Base-by-base conservation (phyloP, 2,329 filamentous ascomycete species). In the Drechslerella stenobrocha region DNA sequence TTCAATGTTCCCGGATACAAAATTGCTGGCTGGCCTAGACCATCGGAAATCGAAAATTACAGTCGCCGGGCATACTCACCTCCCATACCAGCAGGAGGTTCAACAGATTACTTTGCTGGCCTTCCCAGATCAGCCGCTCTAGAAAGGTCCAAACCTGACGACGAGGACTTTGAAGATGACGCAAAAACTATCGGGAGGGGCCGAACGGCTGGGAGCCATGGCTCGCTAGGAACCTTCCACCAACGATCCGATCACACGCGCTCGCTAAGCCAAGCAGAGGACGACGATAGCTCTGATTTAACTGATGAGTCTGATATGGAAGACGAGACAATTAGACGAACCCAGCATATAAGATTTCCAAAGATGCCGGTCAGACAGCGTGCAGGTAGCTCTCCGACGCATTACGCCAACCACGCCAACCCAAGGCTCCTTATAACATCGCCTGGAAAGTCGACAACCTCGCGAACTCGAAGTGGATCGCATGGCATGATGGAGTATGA, bases 321-420 rank as follows among this genome's bases (percentile, higher is more conserved):
- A 52, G 80, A 83, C 1, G 87, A 89, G 59, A 82, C 85, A 8
- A 65, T 74, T 69, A 77, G 87, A 55, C 87, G 88, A 44, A 87
- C 87, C 1, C 89, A 95, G 75, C 89, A 95, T 76, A 96, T 97
- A 75, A 91, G 92, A 74, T 98, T 98, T 77, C 85, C 88, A 48
- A 97, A 97, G 77, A 92, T 96, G 89, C 92, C 93, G 0, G 82
- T 96, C 42, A 84, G 91, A 26, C 85, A 85, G 71, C 85, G 92
- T 58, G 89, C 91, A 23, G 92, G 89, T 8, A 96, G 91, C 0
- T 96, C 92, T 47, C 92, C 92, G 2, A 85, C 88, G 34, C 61
- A 66, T 30, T 66, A 66, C 23, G 60, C 60, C 5, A 77, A 78
- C 18, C 83, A 82, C 2, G 80, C 83, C 1, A 79, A 79, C 2